Percentiles rank a stretch among this genome's conserved stretches.
Conservation (phyloP, 352 stramenopile species). For the Globisporangium apiculatum region DNA sequence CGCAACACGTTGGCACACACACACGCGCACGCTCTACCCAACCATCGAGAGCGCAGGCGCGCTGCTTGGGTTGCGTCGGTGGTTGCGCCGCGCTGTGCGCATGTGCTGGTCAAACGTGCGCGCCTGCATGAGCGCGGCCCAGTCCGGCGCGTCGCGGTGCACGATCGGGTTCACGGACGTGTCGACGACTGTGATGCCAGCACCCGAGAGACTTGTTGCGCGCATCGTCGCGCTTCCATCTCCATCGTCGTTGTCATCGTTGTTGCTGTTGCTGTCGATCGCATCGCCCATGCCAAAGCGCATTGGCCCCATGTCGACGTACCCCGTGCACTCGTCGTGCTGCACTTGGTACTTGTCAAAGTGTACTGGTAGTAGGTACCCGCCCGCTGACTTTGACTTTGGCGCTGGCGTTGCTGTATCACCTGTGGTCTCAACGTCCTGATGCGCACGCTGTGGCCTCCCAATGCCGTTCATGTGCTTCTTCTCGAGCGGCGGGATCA, state of each 20-base stretch:
- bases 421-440: constrained; percentile 16
- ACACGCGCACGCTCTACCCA: not conserved
- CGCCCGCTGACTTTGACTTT: constrained; percentile 15
- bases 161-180: not conserved
- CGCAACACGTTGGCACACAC: too few species aligned
- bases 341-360: constrained; percentile 45
- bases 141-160: constrained; percentile 17
- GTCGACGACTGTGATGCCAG: constrained; percentile 5
- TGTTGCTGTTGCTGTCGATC: not conserved
- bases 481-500: constrained; percentile 64
- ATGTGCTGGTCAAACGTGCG: constrained; percentile 74
- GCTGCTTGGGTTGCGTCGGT: constrained; percentile 35
- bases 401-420: not conserved
- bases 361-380: constrained; percentile 42
- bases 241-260: not conserved
- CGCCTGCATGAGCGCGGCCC: constrained; percentile 34
- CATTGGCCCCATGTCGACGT: constrained; percentile 2
- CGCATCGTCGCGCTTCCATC: not conserved
- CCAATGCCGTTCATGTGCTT: constrained; percentile 58
- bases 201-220: not conserved
- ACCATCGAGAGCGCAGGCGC: constrained; percentile 24
- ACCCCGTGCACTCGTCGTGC: constrained; percentile 6
- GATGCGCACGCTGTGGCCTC: constrained; percentile 35
- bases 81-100: constrained; percentile 46
- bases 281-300: not conserved